Percentiles rank a stretch among this genome's conserved stretches.
These are phyloP conservation scores for Cytospora chrysosperma DNA, from an alignment of 2,329 filamentous ascomycete genomes.

Conservation along the genomic window DNA sequence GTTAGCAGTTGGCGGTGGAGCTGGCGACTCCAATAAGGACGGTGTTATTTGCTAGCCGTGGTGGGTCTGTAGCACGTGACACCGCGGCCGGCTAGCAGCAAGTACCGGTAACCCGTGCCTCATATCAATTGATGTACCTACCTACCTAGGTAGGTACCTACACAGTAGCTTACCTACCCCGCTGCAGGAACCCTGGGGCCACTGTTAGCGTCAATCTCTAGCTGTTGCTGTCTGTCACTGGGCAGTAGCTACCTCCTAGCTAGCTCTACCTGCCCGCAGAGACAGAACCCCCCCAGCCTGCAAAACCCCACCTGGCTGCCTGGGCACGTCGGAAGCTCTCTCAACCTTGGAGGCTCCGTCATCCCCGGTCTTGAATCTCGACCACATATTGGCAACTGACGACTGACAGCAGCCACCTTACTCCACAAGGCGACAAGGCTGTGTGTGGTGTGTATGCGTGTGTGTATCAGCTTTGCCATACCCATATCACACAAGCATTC, in stretches of 20 bases:
- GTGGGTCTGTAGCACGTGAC: neutral
- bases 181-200: neutral
- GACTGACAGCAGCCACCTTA: neutral
- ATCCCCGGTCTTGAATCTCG: neutral
- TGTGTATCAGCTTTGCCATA: conserved; percentile 14
- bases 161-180: too few relatives aligned
- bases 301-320: neutral
- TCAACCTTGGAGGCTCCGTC: neutral
- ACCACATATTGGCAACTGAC: neutral
- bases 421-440: conserved; percentile 26
- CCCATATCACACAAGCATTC: too few relatives aligned
- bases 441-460: neutral
- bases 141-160: too few relatives aligned
- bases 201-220: neutral
- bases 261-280: too few relatives aligned
- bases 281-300: neutral
- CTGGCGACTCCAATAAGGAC: neutral
- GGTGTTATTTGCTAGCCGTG: neutral
- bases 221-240: neutral
- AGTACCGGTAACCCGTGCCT: neutral
- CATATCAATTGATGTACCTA: too few relatives aligned
- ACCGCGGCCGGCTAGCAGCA: neutral
- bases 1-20: conserved; percentile 13
- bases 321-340: neutral
- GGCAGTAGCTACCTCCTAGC: too few relatives aligned